phyloP scores from a whole-genome alignment of 805 yeast genomes.

The Middelhovenomyces tepae region DNA sequence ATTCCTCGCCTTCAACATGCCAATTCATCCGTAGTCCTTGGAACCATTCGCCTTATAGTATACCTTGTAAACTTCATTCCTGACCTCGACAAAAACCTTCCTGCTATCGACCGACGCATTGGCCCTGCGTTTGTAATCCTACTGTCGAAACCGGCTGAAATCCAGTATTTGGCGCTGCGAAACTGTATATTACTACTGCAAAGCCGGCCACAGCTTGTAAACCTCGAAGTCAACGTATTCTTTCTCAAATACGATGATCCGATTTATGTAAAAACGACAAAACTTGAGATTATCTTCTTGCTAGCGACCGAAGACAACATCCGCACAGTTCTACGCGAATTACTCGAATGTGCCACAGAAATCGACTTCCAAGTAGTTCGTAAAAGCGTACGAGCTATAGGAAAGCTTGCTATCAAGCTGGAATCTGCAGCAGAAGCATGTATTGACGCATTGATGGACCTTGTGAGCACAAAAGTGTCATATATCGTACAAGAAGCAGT shows the following conservation, averaged over 20 bases:
- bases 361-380: conserved; percentile 80
- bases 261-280: conserved; percentile 80
- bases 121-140: conserved; percentile 63
- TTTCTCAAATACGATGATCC: conserved; percentile 83
- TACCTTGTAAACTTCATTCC: conserved; percentile 67
- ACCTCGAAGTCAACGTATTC: conserved; percentile 67
- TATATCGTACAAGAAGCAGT: conserved; percentile 75
- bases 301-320: conserved; percentile 61
- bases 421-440: conserved; percentile 54
- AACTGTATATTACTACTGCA: conserved; percentile 69
- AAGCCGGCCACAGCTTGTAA: conserved; percentile 50
- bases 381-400: conserved; percentile 82
- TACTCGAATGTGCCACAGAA: conserved; percentile 81
- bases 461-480: conserved; percentile 56
- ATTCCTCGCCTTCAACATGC: conserved; percentile 71
- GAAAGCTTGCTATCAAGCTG: conserved; percentile 75
- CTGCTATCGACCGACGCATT: conserved; percentile 45
- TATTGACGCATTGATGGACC: conserved; percentile 49
- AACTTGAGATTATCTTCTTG: conserved; percentile 75
- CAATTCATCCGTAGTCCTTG: conserved; percentile 72
- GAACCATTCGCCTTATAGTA: conserved; percentile 61
- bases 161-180: conserved; percentile 73
- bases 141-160: conserved; percentile 68
- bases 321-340: conserved; percentile 55
- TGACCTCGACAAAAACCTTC: conserved; percentile 45